Base-by-base conservation (phyloP, 768 basidiomycete species). In the Lyophyllum semitale region DNA sequence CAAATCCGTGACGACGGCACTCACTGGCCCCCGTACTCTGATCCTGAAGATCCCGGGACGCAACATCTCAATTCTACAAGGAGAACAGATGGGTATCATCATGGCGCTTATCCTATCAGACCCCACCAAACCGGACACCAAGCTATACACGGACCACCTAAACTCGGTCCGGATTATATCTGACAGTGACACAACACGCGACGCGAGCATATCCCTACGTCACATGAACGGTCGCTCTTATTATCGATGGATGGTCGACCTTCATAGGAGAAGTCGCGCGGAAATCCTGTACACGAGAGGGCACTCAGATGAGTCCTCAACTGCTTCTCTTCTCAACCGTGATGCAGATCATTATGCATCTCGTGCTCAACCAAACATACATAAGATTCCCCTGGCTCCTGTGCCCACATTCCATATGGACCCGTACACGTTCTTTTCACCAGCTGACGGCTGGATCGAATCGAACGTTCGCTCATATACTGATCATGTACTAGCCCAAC, bases 201-300 rank as follows among this genome's bases (percentile, higher is more conserved):
- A 64, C 20, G 43, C 51, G 30, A 54, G 60, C n/a, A 51, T n/a
- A 4, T 33, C 30, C 0, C 33, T 57, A 12, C 41, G 58, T 0
- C 59, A 43, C 33, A 63, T 65, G 63, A 66, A 64, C 38, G 61
- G 66, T 8, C 29, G 65, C 0, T 64, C 63, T 0, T 66, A 66
- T 23, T 66, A 66, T 26, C 51, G 59, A 17, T 68, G 69, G 68
- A 58, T 68, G 18, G 52, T 58, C 7, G n/a, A 38, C 17, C 58
- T 59, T 4, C 18, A 20, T 15, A 40, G 8, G 0, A n/a, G 0
- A 29, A 30, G 25, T 13, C 6, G 38, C 0, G 23, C 18, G 0
- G 4, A 13, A 4, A 27, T 61, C 13, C 9, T 17, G 2, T 55
- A 61, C 42, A 58, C 49, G 0, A 50, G 49, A 15, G 53, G 48